Evolutionary conservation across 1,139 yeast species (phyloP), one percentile per base, ranked within the genome.

Genomic region (Neolecta irregularis): DNA sequence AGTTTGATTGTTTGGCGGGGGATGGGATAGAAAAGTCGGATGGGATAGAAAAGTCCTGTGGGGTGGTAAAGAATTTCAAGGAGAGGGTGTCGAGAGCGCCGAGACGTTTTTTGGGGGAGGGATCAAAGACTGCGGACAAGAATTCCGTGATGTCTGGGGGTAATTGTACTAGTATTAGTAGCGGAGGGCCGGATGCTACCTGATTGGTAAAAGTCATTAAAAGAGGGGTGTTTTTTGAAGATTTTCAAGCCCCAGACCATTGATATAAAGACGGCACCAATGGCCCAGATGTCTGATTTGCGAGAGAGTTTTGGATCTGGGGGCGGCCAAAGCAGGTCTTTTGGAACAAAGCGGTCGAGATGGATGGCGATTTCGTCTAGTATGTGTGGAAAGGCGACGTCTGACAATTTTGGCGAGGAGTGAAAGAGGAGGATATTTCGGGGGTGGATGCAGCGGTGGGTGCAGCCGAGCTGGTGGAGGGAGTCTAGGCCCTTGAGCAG

Each of bases 261-360:
- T 43, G 79, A 71, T 19, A 79, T 59, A 47, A 88, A 74, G 4
- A 79, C 55, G 0, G 79, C 80, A 3, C 95, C 98, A 34, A 85
- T 58, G 47, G 79, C 78, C 94, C 95, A 88, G 4, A 91, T 75
- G 56, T 91, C 98, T 0, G 94, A 74, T 50, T 81, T 80, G 30
- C 80, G 62, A 39, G 75, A 78, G 7, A 76, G 74, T 59, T 4
- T 55, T 49, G 11, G 26, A 29, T 26, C 22, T 11, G 16, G 16
- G 8, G 20, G 15, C 26, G 30, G 24, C n/a, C 23, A 16, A 20
- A 16, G 7, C 15, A 17, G 13, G n/a, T 5, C 11, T 7, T 28
- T 16, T n/a, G 22, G 15, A 19, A 13, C 21, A 13, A 9, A 6
- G 24, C 94, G 83, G 13, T 42, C 37, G 11, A 44, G 42, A 6